These are phyloP conservation scores for Nothopassalora personata DNA, from an alignment of 2,329 filamentous ascomycete genomes.

Conservation along the genomic window DNA sequence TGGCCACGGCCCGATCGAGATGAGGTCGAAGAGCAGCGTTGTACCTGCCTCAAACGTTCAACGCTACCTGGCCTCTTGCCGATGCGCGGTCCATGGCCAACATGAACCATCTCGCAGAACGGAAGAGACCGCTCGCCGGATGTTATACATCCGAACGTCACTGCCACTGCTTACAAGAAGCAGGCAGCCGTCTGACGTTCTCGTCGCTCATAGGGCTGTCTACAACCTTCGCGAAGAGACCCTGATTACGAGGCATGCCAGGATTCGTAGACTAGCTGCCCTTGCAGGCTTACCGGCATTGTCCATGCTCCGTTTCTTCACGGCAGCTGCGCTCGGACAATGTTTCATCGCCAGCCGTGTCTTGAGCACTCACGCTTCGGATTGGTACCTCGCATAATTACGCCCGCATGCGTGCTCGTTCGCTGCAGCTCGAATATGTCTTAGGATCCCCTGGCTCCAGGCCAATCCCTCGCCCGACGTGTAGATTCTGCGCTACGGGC, in stretches of 20 bases:
- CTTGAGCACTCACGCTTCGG: background rate
- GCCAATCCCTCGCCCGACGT: background rate
- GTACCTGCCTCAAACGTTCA: background rate
- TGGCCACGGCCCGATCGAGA: background rate
- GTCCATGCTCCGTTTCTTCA: background rate
- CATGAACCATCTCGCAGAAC: background rate
- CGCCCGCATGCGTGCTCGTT: background rate
- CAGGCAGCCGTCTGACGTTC: background rate
- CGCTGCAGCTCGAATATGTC: background rate
- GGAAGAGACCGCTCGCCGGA: background rate
- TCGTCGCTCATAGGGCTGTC: background rate
- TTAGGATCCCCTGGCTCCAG: background rate
- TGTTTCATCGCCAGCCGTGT: background rate
- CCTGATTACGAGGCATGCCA: background rate
- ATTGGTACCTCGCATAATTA: background rate
- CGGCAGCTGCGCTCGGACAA: background rate
- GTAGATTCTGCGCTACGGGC: background rate
- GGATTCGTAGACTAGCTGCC: background rate
- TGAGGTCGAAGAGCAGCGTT: background rate
- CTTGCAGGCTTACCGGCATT: background rate
- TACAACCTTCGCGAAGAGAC: background rate
- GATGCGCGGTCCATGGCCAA: background rate
- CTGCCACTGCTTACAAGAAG: background rate
- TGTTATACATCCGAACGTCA: background rate
- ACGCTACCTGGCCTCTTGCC: background rate